Percentiles rank a stretch among this genome's conserved stretches.
phyloP scores from a whole-genome alignment of 129 eudicot species.

The Calendula officinalis region DNA sequence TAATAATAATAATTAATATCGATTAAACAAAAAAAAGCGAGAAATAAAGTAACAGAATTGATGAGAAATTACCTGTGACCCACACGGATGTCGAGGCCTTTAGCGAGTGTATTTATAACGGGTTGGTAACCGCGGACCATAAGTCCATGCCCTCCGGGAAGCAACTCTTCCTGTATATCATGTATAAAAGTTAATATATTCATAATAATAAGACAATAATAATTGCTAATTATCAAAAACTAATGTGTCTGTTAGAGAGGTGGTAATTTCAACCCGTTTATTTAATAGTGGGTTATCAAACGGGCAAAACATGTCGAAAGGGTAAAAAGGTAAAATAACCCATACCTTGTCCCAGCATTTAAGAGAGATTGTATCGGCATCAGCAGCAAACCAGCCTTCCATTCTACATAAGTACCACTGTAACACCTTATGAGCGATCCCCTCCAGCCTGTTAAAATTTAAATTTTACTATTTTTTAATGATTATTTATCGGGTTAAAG shows the following conservation, averaged over 20 bases:
- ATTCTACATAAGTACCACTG: constrained; percentile 99
- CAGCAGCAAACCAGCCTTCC: constrained; percentile 99
- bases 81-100: constrained; percentile 88
- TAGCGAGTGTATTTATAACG: constrained; percentile 83
- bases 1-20: constrained; percentile 7
- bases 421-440: constrained; percentile 81
- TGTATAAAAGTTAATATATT: constrained; percentile 6
- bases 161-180: constrained; percentile 70
- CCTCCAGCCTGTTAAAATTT: constrained; percentile 51
- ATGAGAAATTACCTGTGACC: constrained; percentile 56
- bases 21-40: background rate
- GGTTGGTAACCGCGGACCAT: constrained; percentile 97
- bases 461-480: background rate
- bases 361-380: constrained; percentile 92
- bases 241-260: no score
- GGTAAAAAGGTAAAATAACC: background rate
- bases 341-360: constrained; percentile 87
- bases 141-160: constrained; percentile 99
- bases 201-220: no score
- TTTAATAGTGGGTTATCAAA: no score
- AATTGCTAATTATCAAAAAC: no score
- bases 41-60: background rate
- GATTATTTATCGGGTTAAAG: background rate
- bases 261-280: no score
- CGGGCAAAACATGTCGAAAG: background rate